Evolutionary conservation across 768 basidiomycete species (phyloP).

Genomic region (Mycena rebaudengoi): DNA sequence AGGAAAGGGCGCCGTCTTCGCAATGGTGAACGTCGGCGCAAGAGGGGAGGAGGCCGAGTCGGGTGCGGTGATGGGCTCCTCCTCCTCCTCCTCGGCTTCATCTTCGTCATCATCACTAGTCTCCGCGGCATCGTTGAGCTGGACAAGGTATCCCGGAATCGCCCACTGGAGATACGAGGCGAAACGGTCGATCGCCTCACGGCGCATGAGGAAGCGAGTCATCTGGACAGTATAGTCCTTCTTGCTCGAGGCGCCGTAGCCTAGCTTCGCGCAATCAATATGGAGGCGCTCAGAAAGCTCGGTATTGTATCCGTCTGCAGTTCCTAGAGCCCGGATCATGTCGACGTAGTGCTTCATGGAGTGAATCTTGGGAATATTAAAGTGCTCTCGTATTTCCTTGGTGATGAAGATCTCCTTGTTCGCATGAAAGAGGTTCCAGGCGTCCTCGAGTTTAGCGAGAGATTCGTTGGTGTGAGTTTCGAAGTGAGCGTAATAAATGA

Average conservation of each 20-base stretch:
- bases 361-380: conserved; percentile 48
- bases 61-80: not conserved
- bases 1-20: conserved; percentile 19
- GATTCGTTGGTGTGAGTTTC: conserved; percentile 32
- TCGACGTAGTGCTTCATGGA: conserved; percentile 37
- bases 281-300: conserved; percentile 45
- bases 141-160: conserved; percentile 11
- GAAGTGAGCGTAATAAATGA: conserved; percentile 38
- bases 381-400: conserved; percentile 32
- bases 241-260: conserved; percentile 33
- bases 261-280: conserved; percentile 47
- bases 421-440: conserved; percentile 34
- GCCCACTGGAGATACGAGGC: conserved; percentile 20
- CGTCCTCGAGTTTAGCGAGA: conserved; percentile 28
- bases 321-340: conserved; percentile 33
- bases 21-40: conserved; percentile 4
- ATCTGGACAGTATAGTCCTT: conserved; percentile 42
- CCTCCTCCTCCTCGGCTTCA: not conserved
- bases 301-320: conserved; percentile 38
- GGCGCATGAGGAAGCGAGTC: conserved; percentile 41
- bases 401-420: conserved; percentile 38
- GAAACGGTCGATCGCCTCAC: conserved; percentile 32
- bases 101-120: not conserved
- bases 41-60: not conserved
- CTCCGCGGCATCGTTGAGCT: not conserved